phyloP scores from a whole-genome alignment of 176 grass and related monocot species.

The Rhipidocladum racemiflorum region DNA sequence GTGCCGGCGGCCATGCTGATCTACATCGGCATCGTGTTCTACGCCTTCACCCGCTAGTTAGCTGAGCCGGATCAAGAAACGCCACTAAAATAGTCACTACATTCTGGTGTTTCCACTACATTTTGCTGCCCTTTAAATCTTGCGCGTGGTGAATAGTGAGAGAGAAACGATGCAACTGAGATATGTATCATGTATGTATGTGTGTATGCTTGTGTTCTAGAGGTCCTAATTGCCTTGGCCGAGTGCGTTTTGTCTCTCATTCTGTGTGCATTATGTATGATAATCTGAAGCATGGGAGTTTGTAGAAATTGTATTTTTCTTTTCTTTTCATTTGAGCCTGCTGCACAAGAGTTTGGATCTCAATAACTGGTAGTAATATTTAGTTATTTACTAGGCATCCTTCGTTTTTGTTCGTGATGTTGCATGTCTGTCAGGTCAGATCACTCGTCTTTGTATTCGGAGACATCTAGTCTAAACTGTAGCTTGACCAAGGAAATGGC shows the following conservation, averaged over 20 bases:
- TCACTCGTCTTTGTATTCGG: neutral
- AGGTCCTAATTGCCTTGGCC: neutral
- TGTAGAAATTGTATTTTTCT: neutral
- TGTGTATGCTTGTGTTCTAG: neutral
- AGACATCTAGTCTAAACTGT: neutral
- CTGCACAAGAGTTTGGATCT: no score
- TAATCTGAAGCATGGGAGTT: neutral
- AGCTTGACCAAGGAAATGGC: neutral
- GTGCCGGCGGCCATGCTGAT: conserved; percentile 74
- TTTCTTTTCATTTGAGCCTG: neutral
- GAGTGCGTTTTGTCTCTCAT: neutral
- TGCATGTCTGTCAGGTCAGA: neutral
- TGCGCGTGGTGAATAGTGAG: neutral
- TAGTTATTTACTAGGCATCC: no score
- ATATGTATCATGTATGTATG: neutral
- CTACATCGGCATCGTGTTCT: conserved; percentile 70
- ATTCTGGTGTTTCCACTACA: neutral
- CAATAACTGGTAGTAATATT: no score
- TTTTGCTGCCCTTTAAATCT: neutral
- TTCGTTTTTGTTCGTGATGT: neutral
- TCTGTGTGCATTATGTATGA: neutral
- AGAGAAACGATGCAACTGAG: conserved; percentile 1
- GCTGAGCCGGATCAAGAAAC: neutral
- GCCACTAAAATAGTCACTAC: neutral
- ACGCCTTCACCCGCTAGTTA: conserved; percentile 56